Conservation (phyloP, 2,329 filamentous ascomycete species). For the Purpureocillium lavendulum region DNA sequence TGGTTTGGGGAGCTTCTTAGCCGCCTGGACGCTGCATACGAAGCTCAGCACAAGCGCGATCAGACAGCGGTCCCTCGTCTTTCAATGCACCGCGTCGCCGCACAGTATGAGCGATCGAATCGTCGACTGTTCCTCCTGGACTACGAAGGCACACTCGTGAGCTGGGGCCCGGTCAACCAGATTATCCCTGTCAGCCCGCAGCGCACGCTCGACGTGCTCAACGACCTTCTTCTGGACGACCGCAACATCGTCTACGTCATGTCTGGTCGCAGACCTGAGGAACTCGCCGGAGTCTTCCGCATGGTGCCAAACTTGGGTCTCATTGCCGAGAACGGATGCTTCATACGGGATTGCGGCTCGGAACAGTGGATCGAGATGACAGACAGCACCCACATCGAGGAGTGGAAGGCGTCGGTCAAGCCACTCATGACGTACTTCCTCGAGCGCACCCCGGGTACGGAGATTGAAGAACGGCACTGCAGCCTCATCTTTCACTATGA, state of each 20-base stretch:
- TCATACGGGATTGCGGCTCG: conserved; percentile 63
- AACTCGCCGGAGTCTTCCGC: conserved; percentile 79
- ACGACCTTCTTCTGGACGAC: conserved; percentile 70
- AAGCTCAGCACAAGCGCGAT: conserved; percentile 77
- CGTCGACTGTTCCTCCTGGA: conserved; percentile 82
- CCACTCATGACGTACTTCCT: conserved; percentile 82
- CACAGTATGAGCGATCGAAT: conserved; percentile 57
- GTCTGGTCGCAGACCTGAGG: conserved; percentile 80
- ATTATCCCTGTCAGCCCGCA: conserved; percentile 80
- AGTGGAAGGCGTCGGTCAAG: conserved; percentile 79
- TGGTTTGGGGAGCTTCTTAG: conserved; percentile 76
- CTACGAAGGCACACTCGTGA: conserved; percentile 87
- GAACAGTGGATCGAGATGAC: conserved; percentile 72
- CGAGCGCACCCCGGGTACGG: conserved; percentile 80
- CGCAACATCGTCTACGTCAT: conserved; percentile 88
- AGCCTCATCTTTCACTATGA: conserved; percentile 88
- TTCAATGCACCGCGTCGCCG: conserved; percentile 55
- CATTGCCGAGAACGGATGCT: conserved; percentile 93
- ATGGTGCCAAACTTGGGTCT: conserved; percentile 76
- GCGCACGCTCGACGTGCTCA: conserved; percentile 74
- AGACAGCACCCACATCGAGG: conserved; percentile 58
- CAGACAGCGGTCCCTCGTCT: conserved; percentile 81
- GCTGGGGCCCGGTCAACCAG: conserved; percentile 74
- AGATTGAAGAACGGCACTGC: conserved; percentile 85
- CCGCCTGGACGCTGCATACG: conserved; percentile 66